Conservation (phyloP, 2,329 filamentous ascomycete species). For the Cladorrhinum sp. region DNA sequence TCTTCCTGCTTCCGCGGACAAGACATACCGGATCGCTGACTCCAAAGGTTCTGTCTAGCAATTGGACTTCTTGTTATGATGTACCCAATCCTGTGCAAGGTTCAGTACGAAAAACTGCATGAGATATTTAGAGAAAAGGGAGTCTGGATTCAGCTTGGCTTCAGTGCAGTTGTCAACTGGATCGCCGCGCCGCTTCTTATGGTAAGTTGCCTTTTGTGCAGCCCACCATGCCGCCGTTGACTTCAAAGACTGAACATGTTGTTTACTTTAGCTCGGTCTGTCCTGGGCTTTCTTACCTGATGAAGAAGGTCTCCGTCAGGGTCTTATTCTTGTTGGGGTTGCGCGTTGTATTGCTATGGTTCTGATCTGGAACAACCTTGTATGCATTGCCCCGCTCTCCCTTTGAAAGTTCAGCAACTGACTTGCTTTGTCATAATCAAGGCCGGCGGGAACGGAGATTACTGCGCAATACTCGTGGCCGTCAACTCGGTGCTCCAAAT, state of each 20-base stretch:
- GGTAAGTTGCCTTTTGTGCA: constrained; percentile 44
- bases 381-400: constrained; percentile 40
- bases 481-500: constrained; percentile 74
- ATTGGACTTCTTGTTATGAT: constrained; percentile 86
- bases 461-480: constrained; percentile 51
- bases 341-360: constrained; percentile 88
- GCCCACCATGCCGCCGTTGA: too few species aligned
- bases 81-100: constrained; percentile 89
- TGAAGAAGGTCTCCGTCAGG: constrained; percentile 55
- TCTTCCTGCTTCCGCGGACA: too few species aligned
- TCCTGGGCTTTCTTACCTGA: constrained; percentile 68
- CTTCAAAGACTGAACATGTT: not conserved
- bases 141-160: constrained; percentile 75
- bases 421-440: constrained; percentile 68
- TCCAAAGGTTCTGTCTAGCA: constrained; percentile 48
- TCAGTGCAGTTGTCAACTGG: constrained; percentile 79
- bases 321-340: constrained; percentile 77
- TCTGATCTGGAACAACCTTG: constrained; percentile 66
- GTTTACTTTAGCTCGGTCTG: constrained; percentile 50
- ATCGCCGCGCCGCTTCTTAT: constrained; percentile 78
- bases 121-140: constrained; percentile 56
- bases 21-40: not conserved
- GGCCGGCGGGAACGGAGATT: constrained; percentile 71
- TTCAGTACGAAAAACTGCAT: constrained; percentile 73
- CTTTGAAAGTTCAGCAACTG: constrained; percentile 37